A percentile compares a stretch with the other conserved stretches of the same genome.
phyloP scores from a whole-genome alignment of 306 rosid genomes.

The Pterocarpus macrocarpus region DNA sequence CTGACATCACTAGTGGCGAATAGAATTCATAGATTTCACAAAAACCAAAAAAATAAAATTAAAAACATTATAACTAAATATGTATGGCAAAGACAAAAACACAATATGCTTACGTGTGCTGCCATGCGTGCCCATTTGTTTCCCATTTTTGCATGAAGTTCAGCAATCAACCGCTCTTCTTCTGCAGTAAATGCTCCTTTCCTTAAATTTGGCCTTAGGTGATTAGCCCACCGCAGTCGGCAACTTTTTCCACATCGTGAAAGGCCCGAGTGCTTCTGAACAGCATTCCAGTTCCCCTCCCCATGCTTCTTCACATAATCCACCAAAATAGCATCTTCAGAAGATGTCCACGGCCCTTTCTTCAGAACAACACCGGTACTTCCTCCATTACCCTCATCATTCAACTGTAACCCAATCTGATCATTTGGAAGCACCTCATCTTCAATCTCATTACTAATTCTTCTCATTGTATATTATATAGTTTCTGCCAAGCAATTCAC shows the following conservation, averaged over 20 bases:
- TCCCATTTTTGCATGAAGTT: constrained; percentile 92
- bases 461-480: constrained; percentile 65
- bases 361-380: constrained; percentile 59
- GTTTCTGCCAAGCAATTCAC: constrained; percentile 53
- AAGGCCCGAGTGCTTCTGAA: constrained; percentile 92
- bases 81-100: constrained; percentile 34
- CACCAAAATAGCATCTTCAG: constrained; percentile 86
- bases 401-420: constrained; percentile 55
- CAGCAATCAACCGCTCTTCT: constrained; percentile 82
- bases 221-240: constrained; percentile 97
- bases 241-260: constrained; percentile 98
- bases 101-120: constrained; percentile 70
- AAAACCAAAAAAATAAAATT: not conserved
- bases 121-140: constrained; percentile 99
- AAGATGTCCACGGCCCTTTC: constrained; percentile 98
- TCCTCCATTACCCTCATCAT: constrained; percentile 70
- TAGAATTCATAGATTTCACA: constrained; percentile 35
- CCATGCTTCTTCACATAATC: constrained; percentile 94
- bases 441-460: constrained; percentile 59
- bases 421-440: constrained; percentile 62
- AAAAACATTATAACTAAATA: constrained; percentile 16
- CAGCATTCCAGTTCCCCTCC: constrained; percentile 99
- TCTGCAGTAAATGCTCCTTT: constrained; percentile 87
- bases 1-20: constrained; percentile 38
- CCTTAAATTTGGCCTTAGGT: constrained; percentile 95